Conservation (phyloP, 345 rosid genomes). For the Luvunga scandens region DNA sequence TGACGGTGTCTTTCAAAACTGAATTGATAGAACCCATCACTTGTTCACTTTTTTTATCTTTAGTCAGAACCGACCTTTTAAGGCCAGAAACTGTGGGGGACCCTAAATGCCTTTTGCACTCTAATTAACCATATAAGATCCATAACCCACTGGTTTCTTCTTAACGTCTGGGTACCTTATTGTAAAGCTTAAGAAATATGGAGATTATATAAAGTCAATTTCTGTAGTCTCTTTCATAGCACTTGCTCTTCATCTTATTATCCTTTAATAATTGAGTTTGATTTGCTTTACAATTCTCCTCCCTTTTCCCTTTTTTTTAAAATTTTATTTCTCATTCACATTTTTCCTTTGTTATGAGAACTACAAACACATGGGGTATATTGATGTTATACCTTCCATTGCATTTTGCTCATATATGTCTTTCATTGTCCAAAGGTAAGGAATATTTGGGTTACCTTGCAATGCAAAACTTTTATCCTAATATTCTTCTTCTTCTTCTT, state of each 20-base stretch:
- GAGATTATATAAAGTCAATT: conserved; percentile 1
- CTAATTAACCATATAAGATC: not conserved
- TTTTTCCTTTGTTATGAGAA: conserved; percentile 1
- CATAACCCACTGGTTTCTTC: not conserved
- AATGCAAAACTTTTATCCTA: conserved; percentile 3
- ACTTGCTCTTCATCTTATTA: not conserved
- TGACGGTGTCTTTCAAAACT: not conserved
- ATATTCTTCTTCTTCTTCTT: not conserved
- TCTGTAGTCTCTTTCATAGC: conserved; percentile 13
- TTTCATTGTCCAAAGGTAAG: not conserved
- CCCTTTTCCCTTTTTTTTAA: too few species aligned
- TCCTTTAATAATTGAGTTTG: conserved; percentile 21
- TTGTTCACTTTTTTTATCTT: conserved; percentile 3
- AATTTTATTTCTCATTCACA: not conserved
- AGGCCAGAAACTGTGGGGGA: not conserved
- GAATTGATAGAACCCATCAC: not conserved
- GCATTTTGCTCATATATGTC: not conserved
- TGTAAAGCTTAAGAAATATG: not conserved
- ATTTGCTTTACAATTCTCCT: conserved; percentile 6
- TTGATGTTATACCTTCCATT: not conserved
- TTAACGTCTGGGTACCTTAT: not conserved
- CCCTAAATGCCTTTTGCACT: not conserved
- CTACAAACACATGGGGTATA: conserved; percentile 9
- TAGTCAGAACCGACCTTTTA: not conserved
- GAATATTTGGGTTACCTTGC: not conserved